Evolutionary conservation across 2,329 filamentous ascomycete genomes (phyloP).

Genomic region (Ceratocystis lukuohia): DNA sequence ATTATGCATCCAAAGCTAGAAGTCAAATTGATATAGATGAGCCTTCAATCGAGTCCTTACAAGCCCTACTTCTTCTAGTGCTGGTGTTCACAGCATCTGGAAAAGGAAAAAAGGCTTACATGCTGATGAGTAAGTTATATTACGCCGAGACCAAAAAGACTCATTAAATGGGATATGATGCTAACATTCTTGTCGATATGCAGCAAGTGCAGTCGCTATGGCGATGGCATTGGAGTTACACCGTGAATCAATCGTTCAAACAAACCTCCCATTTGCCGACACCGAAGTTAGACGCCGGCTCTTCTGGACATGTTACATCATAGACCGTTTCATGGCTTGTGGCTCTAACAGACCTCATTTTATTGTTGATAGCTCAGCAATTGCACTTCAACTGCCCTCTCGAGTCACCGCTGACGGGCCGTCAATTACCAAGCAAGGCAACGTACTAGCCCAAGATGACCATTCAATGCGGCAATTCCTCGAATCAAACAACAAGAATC

Average conservation of each 20-base stretch:
- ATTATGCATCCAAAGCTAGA: conserved; percentile 58
- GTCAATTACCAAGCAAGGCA: conserved; percentile 54
- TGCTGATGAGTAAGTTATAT: conserved; percentile 55
- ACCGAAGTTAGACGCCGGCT: conserved; percentile 64
- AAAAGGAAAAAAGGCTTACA: conserved; percentile 73
- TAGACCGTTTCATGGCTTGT: conserved; percentile 71
- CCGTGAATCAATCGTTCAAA: conserved; percentile 54
- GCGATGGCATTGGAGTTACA: conserved; percentile 69
- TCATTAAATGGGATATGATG: neutral
- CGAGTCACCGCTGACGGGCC: conserved; percentile 49
- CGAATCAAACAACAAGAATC: conserved; percentile 53
- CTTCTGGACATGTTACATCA: conserved; percentile 80
- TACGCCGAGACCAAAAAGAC: neutral
- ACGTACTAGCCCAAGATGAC: conserved; percentile 54
- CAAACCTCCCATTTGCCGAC: conserved; percentile 31
- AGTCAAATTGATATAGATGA: conserved; percentile 64
- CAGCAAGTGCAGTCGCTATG: conserved; percentile 69
- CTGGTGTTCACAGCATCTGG: conserved; percentile 65
- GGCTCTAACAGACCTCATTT: conserved; percentile 73
- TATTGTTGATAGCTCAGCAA: conserved; percentile 56
- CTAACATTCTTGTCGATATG: conserved; percentile 26
- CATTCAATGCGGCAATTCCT: conserved; percentile 65
- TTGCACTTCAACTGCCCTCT: conserved; percentile 61
- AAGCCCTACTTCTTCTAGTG: conserved; percentile 61
- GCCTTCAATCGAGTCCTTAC: conserved; percentile 63